These are phyloP conservation scores for Cryphonectria nitschkei DNA, from an alignment of 2,329 filamentous ascomycete genomes.

Conservation along the genomic window DNA sequence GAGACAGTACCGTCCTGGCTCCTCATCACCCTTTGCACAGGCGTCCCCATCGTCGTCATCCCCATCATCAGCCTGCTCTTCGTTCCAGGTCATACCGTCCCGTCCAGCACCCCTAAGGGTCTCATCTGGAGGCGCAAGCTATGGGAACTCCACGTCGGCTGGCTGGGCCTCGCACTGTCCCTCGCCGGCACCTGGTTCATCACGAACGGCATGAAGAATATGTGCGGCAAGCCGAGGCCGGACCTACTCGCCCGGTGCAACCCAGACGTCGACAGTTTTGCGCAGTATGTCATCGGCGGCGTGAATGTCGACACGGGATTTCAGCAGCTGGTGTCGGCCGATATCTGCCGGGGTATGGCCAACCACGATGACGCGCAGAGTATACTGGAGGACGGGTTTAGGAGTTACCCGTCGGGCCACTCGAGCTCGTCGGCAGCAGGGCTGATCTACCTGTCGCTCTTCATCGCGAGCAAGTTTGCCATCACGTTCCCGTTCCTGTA, in stretches of 20 bases:
- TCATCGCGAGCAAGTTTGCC: slow-evolving; percentile 81
- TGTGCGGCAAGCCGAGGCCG: slow-evolving; percentile 72
- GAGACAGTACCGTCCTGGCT: slow-evolving; percentile 74
- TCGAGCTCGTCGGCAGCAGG: slow-evolving; percentile 77
- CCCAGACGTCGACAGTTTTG: slow-evolving; percentile 70
- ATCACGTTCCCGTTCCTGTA: slow-evolving; percentile 71
- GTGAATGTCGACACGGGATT: slow-evolving; percentile 59
- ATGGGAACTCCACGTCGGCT: slow-evolving; percentile 88
- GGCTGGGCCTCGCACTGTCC: slow-evolving; percentile 78
- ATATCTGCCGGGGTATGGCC: slow-evolving; percentile 70
- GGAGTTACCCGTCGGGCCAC: slow-evolving; percentile 81
- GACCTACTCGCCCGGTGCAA: slow-evolving; percentile 81
- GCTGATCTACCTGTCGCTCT: slow-evolving; percentile 83
- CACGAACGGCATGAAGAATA: slow-evolving; percentile 83
- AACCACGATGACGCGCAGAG: slow-evolving; percentile 50
- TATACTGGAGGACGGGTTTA: slow-evolving; percentile 76
- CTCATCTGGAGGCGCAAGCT: slow-evolving; percentile 80
- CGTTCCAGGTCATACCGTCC: slow-evolving; percentile 72
- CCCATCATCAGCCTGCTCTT: slow-evolving; percentile 69
- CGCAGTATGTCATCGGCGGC: slow-evolving; percentile 65
- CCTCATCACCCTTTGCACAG: slow-evolving; percentile 65
- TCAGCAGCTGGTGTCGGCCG: slow-evolving; percentile 68
- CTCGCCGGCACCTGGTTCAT: slow-evolving; percentile 76
- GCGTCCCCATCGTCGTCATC: slow-evolving; percentile 70
- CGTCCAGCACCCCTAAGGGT: slow-evolving; percentile 62